phyloP scores from a whole-genome alignment of 2,329 filamentous ascomycete genomes.

The Plenodomus tracheiphilus region DNA sequence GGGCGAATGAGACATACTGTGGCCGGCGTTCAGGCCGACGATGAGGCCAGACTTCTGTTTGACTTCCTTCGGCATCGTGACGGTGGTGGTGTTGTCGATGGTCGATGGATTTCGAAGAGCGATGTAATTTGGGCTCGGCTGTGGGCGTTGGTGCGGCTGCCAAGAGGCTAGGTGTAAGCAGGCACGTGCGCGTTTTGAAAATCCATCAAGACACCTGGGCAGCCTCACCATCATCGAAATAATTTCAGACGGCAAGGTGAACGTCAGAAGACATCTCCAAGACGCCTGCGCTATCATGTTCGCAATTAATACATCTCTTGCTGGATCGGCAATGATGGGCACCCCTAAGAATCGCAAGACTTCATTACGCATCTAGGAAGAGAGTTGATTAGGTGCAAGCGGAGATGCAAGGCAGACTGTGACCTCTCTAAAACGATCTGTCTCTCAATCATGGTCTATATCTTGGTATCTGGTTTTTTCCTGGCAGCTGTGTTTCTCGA shows the following conservation, averaged over 20 bases:
- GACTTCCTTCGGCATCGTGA: slow-evolving; percentile 58
- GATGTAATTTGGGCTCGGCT: slow-evolving; percentile 25
- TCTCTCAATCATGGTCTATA: slow-evolving; percentile 25
- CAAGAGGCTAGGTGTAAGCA: slow-evolving; percentile 24
- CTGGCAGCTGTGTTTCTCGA: slow-evolving; percentile 64
- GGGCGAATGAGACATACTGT: slow-evolving; percentile 58
- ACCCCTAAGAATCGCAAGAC: too few species aligned
- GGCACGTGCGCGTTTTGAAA: slow-evolving; percentile 10
- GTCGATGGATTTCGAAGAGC: slow-evolving; percentile 16
- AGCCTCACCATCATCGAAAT: not conserved
- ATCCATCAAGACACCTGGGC: not conserved
- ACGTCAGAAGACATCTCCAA: not conserved
- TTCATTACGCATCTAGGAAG: not conserved
- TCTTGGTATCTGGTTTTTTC: slow-evolving; percentile 44
- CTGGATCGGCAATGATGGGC: too few species aligned
- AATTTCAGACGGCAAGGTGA: not conserved
- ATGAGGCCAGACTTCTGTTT: slow-evolving; percentile 59
- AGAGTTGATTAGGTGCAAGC: not conserved
- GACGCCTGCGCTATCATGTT: too few species aligned
- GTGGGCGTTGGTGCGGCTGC: slow-evolving; percentile 19
- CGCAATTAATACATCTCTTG: too few species aligned
- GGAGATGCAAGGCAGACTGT: not conserved
- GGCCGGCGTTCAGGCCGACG: slow-evolving; percentile 66
- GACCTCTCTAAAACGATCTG: too few species aligned
- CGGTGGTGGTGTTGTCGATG: slow-evolving; percentile 42